These are phyloP conservation scores for Parmelia sp. DNA, from an alignment of 495 filamentous ascomycete species.

Conservation along the genomic window DNA sequence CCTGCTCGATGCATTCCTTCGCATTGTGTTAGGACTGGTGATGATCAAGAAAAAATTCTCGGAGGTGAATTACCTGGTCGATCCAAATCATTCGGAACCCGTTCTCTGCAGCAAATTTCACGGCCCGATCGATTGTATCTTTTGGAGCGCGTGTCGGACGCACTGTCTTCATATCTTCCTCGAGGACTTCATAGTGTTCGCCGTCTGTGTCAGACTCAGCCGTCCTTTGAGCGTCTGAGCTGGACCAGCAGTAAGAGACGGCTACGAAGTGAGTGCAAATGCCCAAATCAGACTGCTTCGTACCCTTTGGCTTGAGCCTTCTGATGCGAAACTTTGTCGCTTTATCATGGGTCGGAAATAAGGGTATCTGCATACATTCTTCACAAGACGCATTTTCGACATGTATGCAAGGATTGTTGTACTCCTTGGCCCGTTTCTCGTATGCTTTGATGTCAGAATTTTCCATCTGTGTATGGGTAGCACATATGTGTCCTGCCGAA, in stretches of 20 bases:
- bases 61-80: not conserved
- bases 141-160: not conserved
- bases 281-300: not conserved
- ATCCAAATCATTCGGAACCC: not conserved
- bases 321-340: not conserved
- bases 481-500: not conserved
- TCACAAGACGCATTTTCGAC: not conserved
- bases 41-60: not conserved
- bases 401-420: not conserved
- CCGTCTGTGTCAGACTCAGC: not conserved
- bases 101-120: not conserved
- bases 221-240: not conserved
- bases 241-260: not conserved
- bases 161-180: not conserved
- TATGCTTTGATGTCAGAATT: not conserved
- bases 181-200: not conserved
- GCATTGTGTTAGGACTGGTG: not conserved
- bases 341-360: not conserved
- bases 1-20: not conserved
- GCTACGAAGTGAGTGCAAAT: not conserved
- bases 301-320: not conserved
- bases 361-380: not conserved
- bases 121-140: not conserved
- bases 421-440: not conserved
- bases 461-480: not conserved